These are phyloP conservation scores for Metschnikowia lunata DNA, from an alignment of 805 yeast genomes.

Conservation along the genomic window DNA sequence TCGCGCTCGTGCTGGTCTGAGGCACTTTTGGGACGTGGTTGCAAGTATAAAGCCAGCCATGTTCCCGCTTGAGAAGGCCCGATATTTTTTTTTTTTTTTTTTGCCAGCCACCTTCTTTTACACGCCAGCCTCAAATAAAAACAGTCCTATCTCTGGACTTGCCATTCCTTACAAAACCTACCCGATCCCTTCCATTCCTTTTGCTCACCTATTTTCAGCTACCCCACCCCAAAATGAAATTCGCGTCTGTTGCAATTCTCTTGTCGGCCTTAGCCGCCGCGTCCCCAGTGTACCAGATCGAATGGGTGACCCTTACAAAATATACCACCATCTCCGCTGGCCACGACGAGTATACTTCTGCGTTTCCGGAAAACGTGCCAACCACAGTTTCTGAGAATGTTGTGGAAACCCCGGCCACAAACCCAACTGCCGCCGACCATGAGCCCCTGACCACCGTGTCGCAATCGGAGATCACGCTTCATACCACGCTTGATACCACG, in stretches of 20 bases:
- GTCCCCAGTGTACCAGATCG: conserved; percentile 11
- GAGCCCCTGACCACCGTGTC: not conserved
- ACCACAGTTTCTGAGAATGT: not conserved
- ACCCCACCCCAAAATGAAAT: conserved; percentile 6
- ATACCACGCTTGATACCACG: not conserved
- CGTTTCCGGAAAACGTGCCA: conserved; percentile 1
- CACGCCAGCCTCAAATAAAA: too few relatives aligned
- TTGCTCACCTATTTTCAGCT: not conserved
- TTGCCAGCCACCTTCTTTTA: not conserved
- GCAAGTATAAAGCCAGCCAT: conserved; percentile 3
- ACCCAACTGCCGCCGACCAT: too few relatives aligned
- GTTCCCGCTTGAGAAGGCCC: not conserved
- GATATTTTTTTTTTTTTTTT: too few relatives aligned
- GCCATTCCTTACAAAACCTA: conserved; percentile 4
- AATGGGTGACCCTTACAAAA: conserved; percentile 13
- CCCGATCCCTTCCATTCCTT: conserved; percentile 5
- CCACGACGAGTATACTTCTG: conserved; percentile 4
- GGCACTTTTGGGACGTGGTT: not conserved
- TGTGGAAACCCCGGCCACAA: not conserved
- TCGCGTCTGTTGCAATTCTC: conserved; percentile 9
- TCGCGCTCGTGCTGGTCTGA: conserved; percentile 6
- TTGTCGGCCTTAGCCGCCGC: conserved; percentile 11
- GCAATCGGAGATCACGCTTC: not conserved
- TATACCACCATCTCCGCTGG: conserved; percentile 11
- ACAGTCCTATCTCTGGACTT: not conserved